Conservation (phyloP, 441 rosid species). For the Breynia disticha region DNA sequence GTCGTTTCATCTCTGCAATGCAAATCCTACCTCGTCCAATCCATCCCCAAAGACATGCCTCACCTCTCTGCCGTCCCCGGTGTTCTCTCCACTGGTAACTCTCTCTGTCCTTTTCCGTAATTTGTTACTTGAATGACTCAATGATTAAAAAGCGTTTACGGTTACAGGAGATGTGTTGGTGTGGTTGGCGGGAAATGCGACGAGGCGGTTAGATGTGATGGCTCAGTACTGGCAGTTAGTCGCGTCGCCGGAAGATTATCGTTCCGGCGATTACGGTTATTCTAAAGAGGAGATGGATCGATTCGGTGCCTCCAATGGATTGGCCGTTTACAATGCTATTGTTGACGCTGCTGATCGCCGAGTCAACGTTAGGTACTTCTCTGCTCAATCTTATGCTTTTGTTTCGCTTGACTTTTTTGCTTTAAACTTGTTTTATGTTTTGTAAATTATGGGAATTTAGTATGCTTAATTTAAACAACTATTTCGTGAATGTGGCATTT, state of each 20-base stretch:
- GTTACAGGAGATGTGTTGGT: constrained; percentile 58
- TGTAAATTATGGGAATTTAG: constrained; percentile 3
- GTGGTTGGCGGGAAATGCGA: constrained; percentile 74
- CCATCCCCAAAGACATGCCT: constrained; percentile 88
- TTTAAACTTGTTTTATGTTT: background rate
- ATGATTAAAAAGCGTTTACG: background rate
- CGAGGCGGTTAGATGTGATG: constrained; percentile 56
- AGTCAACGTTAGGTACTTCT: constrained; percentile 49
- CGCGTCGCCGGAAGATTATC: constrained; percentile 61
- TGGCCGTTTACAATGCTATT: constrained; percentile 47
- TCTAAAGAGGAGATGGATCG: constrained; percentile 37
- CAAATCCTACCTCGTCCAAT: constrained; percentile 89
- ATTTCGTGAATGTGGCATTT: no score
- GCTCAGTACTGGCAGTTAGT: constrained; percentile 83
- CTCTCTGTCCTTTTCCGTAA: background rate
- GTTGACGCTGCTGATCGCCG: constrained; percentile 57
- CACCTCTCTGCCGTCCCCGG: constrained; percentile 61
- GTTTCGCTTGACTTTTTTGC: background rate
- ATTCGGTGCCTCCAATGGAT: constrained; percentile 54
- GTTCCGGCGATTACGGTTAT: constrained; percentile 78
- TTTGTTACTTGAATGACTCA: background rate
- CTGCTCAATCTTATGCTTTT: no score
- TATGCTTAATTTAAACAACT: no score
- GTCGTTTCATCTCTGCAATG: constrained; percentile 20
- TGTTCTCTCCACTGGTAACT: constrained; percentile 65